Percentiles rank a stretch among this genome's conserved stretches.
These are phyloP conservation scores for Schizosaccharomyces osmophilus DNA, from an alignment of 805 yeast species.

Conservation along the genomic window DNA sequence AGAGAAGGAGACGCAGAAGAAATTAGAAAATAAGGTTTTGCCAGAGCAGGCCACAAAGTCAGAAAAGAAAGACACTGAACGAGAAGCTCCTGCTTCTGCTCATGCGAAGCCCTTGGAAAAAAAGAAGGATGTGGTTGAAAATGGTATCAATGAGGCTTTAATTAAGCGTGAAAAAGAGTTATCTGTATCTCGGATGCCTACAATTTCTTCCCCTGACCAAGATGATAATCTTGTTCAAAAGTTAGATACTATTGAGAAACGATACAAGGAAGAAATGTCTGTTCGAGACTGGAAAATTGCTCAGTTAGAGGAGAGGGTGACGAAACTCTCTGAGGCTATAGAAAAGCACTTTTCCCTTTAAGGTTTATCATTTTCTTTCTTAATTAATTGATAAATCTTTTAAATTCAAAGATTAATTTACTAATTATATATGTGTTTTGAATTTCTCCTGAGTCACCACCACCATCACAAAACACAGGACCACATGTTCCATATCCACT, in stretches of 20 bases:
- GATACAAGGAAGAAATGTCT: background rate
- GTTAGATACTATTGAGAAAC: background rate
- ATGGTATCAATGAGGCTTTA: background rate
- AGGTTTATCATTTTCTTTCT: no score
- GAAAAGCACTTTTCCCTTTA: background rate
- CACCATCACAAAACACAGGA: no score
- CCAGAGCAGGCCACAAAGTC: background rate
- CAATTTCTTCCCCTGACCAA: background rate
- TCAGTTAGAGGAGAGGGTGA: background rate
- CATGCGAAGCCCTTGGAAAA: background rate
- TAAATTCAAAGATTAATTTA: no score
- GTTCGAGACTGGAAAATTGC: constrained; percentile 1
- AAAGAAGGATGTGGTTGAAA: background rate
- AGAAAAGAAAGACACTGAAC: background rate
- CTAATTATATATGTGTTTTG: no score
- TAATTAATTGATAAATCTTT: no score
- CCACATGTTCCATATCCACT: background rate
- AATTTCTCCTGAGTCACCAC: no score
- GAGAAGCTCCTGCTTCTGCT: background rate
- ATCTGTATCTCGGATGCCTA: background rate
- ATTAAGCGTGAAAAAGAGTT: background rate
- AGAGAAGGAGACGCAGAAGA: background rate
- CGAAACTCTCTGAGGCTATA: background rate
- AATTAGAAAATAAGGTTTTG: background rate
- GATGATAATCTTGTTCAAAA: background rate